phyloP scores from a whole-genome alignment of 2,329 filamentous ascomycete species.

The Dothiorella sarmentorum region DNA sequence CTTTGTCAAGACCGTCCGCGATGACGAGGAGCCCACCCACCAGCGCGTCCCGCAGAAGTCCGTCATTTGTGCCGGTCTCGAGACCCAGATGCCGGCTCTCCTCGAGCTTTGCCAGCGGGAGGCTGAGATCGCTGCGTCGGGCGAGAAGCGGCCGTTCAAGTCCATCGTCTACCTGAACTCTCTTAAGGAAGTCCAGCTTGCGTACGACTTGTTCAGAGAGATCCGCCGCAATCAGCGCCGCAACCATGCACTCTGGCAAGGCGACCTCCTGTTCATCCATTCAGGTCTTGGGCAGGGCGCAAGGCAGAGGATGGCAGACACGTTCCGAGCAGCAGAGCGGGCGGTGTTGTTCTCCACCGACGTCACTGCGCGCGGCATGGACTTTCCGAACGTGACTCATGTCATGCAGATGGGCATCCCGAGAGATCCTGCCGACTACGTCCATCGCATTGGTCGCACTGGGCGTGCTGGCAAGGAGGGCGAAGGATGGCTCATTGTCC shows the following conservation, averaged over 20 bases:
- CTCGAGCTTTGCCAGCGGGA: slow-evolving; percentile 71
- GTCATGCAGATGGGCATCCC: slow-evolving; percentile 51
- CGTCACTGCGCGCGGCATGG: slow-evolving; percentile 52
- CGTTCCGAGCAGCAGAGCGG: slow-evolving; percentile 62
- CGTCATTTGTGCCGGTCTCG: slow-evolving; percentile 63
- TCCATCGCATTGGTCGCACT: slow-evolving; percentile 52
- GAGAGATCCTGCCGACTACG: slow-evolving; percentile 45
- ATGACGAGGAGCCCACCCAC: slow-evolving; percentile 82
- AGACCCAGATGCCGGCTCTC: slow-evolving; percentile 73
- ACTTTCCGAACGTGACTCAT: slow-evolving; percentile 52
- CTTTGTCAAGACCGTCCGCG: slow-evolving; percentile 82
- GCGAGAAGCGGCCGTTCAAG: slow-evolving; percentile 69
- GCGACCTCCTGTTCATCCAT: slow-evolving; percentile 65
- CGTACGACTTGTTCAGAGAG: slow-evolving; percentile 47
- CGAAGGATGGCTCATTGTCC: slow-evolving; percentile 65
- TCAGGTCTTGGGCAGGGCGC: slow-evolving; percentile 67
- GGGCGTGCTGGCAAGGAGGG: slow-evolving; percentile 69
- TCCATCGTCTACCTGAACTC: slow-evolving; percentile 91
- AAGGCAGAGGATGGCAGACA: slow-evolving; percentile 67
- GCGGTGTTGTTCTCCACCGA: slow-evolving; percentile 54
- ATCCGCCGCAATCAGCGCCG: slow-evolving; percentile 22
- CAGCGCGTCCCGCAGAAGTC: slow-evolving; percentile 77
- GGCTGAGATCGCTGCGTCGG: slow-evolving; percentile 42
- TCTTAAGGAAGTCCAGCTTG: slow-evolving; percentile 67
- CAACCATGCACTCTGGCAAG: slow-evolving; percentile 28